Conservation (phyloP, 306 rosid species). For the Elaeagnus macrophylla region DNA sequence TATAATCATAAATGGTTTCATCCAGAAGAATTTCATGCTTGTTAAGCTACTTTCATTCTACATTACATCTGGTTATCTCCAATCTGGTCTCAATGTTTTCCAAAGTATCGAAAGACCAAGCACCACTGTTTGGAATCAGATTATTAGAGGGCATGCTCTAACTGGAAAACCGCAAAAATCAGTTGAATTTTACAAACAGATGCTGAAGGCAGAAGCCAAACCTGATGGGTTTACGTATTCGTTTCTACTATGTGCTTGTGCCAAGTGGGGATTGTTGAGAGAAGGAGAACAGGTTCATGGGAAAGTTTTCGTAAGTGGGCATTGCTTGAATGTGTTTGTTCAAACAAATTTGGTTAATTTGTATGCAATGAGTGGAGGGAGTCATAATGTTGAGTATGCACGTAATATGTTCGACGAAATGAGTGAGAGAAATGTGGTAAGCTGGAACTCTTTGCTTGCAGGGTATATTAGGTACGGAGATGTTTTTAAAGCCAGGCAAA, state of each 20-base stretch:
- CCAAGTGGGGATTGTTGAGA: constrained; percentile 39
- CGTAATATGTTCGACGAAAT: constrained; percentile 50
- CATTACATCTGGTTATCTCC: constrained; percentile 27
- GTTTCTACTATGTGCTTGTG: constrained; percentile 53
- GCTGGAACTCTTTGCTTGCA: constrained; percentile 58
- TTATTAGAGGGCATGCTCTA: constrained; percentile 37
- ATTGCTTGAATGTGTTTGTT: constrained; percentile 48
- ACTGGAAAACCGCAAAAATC: constrained; percentile 33
- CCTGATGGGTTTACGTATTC: constrained; percentile 62
- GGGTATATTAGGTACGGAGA: constrained; percentile 42
- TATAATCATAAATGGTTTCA: constrained; percentile 34
- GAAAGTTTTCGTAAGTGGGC: constrained; percentile 47
- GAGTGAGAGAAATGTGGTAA: constrained; percentile 45
- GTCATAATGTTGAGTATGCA: constrained; percentile 22
- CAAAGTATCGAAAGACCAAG: constrained; percentile 32
- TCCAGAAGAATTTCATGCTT: constrained; percentile 42
- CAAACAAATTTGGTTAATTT: constrained; percentile 47
- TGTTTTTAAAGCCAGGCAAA: constrained; percentile 30
- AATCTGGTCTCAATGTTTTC: constrained; percentile 26
- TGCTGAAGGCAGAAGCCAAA: constrained; percentile 31
- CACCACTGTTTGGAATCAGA: constrained; percentile 51
- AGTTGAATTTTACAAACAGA: constrained; percentile 27
- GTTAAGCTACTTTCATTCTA: constrained; percentile 44
- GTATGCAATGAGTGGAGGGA: constrained; percentile 22
- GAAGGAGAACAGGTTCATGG: constrained; percentile 64